These are phyloP conservation scores for Talaromyces sp. DNA, from an alignment of 2,329 filamentous ascomycete genomes.

Conservation along the genomic window DNA sequence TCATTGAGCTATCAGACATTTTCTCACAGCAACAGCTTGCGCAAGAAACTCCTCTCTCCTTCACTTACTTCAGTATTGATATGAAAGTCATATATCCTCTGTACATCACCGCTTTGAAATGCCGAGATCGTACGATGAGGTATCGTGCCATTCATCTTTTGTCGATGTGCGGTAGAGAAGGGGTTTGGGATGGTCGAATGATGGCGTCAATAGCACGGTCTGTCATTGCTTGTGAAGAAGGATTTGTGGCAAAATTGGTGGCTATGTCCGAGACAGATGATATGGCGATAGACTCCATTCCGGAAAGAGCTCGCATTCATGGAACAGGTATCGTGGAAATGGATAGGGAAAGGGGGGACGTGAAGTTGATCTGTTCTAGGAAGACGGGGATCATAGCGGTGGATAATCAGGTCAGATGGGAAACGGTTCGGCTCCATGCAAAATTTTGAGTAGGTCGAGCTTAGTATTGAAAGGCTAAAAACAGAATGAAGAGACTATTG, in stretches of 20 bases:
- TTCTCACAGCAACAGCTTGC: background rate
- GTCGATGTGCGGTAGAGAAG: conserved; percentile 1
- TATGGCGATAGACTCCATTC: background rate
- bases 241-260: background rate
- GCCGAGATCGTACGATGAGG: background rate
- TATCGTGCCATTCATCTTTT: background rate
- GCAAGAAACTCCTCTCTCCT: background rate
- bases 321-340: background rate
- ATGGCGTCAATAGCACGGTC: conserved; percentile 2
- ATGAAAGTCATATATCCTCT: conserved; percentile 9
- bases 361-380: conserved; percentile 1
- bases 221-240: conserved; percentile 2
- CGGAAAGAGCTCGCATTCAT: conserved; percentile 4
- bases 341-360: background rate
- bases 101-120: conserved; percentile 3
- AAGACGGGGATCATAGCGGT: background rate
- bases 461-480: background rate
- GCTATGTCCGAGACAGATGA: background rate
- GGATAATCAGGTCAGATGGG: background rate
- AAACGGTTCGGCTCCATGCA: background rate
- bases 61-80: background rate
- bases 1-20: background rate
- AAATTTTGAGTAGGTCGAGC: background rate
- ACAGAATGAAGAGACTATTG: too few species aligned
- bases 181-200: conserved; percentile 11